A percentile compares a stretch with the other conserved stretches of the same genome.
Conservation (phyloP, 1,284 basidiomycete species). For the Apiotrichum montevideense region DNA sequence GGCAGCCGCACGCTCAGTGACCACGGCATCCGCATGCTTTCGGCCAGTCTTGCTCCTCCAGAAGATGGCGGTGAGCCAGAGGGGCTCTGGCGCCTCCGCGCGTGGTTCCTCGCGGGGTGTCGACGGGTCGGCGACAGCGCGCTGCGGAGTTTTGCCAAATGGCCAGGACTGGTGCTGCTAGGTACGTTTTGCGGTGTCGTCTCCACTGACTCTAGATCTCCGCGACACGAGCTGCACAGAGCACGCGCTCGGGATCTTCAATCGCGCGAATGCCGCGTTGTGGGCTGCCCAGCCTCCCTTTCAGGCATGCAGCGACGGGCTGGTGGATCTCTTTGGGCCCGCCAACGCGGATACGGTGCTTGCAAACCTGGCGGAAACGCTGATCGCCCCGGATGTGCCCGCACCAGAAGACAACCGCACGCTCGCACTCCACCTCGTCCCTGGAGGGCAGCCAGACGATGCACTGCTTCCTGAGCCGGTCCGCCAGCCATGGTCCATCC, state of each 20-base stretch:
- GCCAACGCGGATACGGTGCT: conserved; percentile 20
- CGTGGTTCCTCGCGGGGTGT: conserved; percentile 24
- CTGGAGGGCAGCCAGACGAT: neutral
- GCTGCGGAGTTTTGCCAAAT: conserved; percentile 29
- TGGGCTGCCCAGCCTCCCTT: conserved; percentile 28
- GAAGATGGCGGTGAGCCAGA: conserved; percentile 5
- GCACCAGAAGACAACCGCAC: neutral
- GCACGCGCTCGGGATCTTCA: conserved; percentile 24
- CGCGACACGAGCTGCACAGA: conserved; percentile 36
- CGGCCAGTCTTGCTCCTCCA: conserved; percentile 16
- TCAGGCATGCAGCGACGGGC: conserved; percentile 29
- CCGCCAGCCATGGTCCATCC: neutral
- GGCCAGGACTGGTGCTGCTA: conserved; percentile 34
- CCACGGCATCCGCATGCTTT: conserved; percentile 27
- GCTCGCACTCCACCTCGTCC: conserved; percentile 14
- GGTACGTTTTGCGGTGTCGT: conserved; percentile 18
- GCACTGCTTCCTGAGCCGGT: conserved; percentile 7
- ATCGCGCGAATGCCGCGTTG: conserved; percentile 17
- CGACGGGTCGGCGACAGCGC: conserved; percentile 24
- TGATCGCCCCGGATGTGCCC: conserved; percentile 18
- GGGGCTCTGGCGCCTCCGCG: conserved; percentile 28
- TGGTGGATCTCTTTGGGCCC: conserved; percentile 24
- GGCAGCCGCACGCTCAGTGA: conserved; percentile 26
- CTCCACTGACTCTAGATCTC: conserved; percentile 21
- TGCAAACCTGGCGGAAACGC: conserved; percentile 22